Base-by-base conservation (phyloP, 768 basidiomycete genomes). In the Collybiopsis confluens region DNA sequence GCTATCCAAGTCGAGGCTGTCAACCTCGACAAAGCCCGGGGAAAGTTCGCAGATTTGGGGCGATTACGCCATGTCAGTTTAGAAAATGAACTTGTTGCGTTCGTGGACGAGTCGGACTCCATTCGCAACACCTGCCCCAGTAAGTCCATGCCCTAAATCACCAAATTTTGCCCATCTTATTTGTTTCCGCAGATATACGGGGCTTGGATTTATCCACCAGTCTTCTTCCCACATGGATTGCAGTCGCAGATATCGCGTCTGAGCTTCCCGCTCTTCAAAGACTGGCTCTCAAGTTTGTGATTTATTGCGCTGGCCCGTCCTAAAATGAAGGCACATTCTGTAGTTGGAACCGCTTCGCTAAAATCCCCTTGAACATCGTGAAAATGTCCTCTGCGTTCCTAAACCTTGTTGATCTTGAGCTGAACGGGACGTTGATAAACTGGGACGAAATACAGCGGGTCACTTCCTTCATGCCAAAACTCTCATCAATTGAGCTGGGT, bases 1-100 rank as follows among this genome's bases (percentile, higher is more conserved):
- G 75, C 81, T 3, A 94, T 98, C 59, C 74, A 87, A 58, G 90
- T 98, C 11, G 89, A 95, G 67, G 92, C 90, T 3, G 88, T 93
- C 3, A 78, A 82, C 42, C 72, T 97, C 24, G 86, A 90, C 62
- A 90, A 86, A 64, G 82, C 97, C 54, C 78, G 88, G 62, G 70
- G 72, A 24, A 88, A 86, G 43, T 76, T 96, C 24, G 73, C 86
- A 4, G 71, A 81, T 50, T 68, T 98, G 18, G 76, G 78, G 44
- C 75, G 75, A 16, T 73, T 98, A 46, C 81, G 82, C 50, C 88
- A 93, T 65, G 81, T 88, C 49, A 93, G 94, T 55, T 72, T 97
- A 26, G 90, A 95, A 62, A 76, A 73, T 60, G 80, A 85, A 57
- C 65, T 72, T 52, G 83, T 96, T 11, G 77, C 81, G 45, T 68